These are phyloP conservation scores for Colletotrichum sansevieriae DNA, from an alignment of 2,329 filamentous ascomycete species.

Conservation along the genomic window DNA sequence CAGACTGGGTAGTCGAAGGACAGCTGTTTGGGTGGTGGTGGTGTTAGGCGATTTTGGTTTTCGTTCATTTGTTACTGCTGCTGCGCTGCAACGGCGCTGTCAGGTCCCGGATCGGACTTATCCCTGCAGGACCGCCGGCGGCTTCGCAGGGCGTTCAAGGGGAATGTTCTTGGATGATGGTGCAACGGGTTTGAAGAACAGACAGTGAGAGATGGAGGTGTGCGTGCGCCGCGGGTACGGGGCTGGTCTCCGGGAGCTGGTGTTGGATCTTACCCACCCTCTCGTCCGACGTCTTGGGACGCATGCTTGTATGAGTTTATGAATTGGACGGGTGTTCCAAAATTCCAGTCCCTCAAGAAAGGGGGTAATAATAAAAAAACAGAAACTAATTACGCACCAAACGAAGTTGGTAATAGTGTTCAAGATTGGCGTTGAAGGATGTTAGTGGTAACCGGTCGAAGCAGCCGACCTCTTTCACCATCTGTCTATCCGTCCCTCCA, in stretches of 20 bases:
- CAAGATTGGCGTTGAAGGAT: neutral
- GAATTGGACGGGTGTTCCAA: neutral
- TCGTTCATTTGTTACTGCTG: conserved; percentile 2
- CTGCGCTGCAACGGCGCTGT: conserved; percentile 2
- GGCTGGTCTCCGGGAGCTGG: neutral
- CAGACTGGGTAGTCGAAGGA: conserved; percentile 20
- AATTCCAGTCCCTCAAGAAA: neutral
- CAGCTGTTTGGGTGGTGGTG: conserved; percentile 5
- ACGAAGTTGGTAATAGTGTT: no score
- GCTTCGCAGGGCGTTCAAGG: conserved; percentile 14
- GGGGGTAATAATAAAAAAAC: no score
- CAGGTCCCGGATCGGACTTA: conserved; percentile 39
- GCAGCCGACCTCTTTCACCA: conserved; percentile 28
- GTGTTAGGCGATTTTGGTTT: neutral
- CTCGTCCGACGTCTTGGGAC: conserved; percentile 16
- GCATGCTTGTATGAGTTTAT: neutral
- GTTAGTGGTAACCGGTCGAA: conserved; percentile 25
- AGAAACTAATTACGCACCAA: neutral
- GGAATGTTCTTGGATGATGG: neutral
- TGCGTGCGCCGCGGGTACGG: conserved; percentile 23
- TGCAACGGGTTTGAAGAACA: neutral
- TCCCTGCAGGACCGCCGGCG: conserved; percentile 34
- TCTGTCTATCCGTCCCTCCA: conserved; percentile 38
- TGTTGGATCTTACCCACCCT: neutral
- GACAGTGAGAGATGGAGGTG: conserved; percentile 18